Evolutionary conservation across 768 basidiomycete genomes (phyloP).

Genomic region (Lentinula edodes): DNA sequence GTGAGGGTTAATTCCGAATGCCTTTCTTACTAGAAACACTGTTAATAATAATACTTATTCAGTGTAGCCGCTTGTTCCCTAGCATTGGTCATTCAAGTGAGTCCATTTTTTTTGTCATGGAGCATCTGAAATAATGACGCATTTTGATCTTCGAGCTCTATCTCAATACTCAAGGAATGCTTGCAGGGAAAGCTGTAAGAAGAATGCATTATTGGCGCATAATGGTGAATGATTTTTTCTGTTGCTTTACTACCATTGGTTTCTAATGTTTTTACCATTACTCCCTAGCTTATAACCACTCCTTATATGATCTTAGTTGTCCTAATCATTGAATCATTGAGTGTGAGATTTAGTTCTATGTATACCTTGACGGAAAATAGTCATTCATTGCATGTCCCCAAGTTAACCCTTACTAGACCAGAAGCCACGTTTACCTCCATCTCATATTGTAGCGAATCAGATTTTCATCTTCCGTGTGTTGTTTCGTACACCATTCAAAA

Average conservation of each 20-base stretch:
- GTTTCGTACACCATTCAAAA: not conserved
- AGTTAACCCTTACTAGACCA: not conserved
- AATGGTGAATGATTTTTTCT: not conserved
- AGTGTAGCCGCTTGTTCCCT: not conserved
- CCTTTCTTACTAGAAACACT: not conserved
- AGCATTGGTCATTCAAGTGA: conserved; percentile 3
- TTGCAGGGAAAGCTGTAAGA: not conserved
- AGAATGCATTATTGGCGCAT: not conserved
- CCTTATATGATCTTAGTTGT: not conserved
- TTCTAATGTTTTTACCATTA: not conserved
- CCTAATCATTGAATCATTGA: not conserved
- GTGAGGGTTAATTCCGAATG: conserved; percentile 14
- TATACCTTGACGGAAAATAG: not conserved
- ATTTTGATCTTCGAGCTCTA: not conserved
- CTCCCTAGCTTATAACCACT: not conserved
- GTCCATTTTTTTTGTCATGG: not conserved
- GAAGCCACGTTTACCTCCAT: not conserved
- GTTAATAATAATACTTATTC: not conserved
- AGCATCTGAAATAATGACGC: not conserved
- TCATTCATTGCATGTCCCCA: not conserved
- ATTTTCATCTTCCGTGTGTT: not conserved
- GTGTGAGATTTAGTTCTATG: not conserved
- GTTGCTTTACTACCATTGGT: not conserved
- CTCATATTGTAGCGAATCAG: not conserved
- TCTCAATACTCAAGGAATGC: not conserved